phyloP scores from a whole-genome alignment of 73 alveolate species.

The Urostyla sp. region DNA sequence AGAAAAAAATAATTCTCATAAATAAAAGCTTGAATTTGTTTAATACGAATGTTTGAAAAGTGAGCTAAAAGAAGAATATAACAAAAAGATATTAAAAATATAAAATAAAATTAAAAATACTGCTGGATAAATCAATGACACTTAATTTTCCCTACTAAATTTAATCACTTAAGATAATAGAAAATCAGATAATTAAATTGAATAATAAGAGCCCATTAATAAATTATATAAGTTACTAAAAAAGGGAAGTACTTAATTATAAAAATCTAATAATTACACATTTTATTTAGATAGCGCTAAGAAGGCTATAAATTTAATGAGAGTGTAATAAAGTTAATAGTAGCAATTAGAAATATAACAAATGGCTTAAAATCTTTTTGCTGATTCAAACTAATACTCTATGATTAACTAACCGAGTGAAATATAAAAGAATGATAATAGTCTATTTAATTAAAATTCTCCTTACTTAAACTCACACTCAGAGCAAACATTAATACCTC shows the following conservation, averaged over 20 bases:
- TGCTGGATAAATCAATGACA: conserved; percentile 25
- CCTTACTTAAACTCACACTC: too few species aligned
- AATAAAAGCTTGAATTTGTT: conserved; percentile 1
- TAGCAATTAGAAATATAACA: too few species aligned
- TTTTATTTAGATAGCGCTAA: conserved; percentile 48
- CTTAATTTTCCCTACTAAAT: conserved; percentile 5
- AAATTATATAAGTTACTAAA: neutral
- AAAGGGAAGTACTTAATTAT: neutral
- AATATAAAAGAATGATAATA: too few species aligned
- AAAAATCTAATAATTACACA: neutral
- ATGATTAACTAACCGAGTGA: too few species aligned
- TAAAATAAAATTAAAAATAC: conserved; percentile 1
- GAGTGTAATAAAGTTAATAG: conserved; percentile 9
- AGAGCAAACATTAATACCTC: too few species aligned
- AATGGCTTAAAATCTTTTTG: too few species aligned
- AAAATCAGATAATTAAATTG: neutral
- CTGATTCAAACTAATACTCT: too few species aligned
- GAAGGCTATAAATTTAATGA: conserved; percentile 54
- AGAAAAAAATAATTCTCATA: neutral
- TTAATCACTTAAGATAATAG: neutral
- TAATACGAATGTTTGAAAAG: conserved; percentile 36
- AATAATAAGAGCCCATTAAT: neutral
- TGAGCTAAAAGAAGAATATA: conserved; percentile 51
- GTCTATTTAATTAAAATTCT: too few species aligned
- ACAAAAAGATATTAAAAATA: conserved; percentile 6